These are phyloP conservation scores for Ambrosiella xylebori DNA, from an alignment of 2,329 filamentous ascomycete genomes.

Conservation along the genomic window DNA sequence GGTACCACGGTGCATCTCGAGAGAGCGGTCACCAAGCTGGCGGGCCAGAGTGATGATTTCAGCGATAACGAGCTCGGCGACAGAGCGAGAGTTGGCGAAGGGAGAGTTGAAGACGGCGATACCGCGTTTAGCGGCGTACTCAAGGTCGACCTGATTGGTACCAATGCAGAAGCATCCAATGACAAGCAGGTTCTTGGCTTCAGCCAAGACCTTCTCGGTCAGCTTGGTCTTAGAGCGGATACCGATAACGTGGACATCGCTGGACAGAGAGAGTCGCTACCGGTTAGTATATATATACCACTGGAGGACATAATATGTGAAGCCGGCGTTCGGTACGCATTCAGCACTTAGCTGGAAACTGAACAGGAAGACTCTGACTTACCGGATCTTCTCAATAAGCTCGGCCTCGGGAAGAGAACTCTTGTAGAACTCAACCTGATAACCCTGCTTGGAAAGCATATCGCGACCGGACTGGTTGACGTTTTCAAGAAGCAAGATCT, in stretches of 20 bases:
- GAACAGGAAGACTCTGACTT: slow-evolving; percentile 19
- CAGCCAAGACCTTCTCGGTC: slow-evolving; percentile 62
- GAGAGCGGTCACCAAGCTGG: slow-evolving; percentile 82
- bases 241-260: slow-evolving; percentile 90
- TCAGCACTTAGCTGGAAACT: not conserved
- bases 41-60: slow-evolving; percentile 86
- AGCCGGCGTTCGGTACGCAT: not conserved
- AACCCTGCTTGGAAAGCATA: slow-evolving; percentile 70
- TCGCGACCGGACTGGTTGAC: slow-evolving; percentile 81
- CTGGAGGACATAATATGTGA: not conserved
- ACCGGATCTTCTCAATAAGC: slow-evolving; percentile 93
- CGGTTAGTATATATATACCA: not conserved
- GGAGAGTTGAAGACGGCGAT: slow-evolving; percentile 99
- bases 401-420: slow-evolving; percentile 79
- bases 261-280: slow-evolving; percentile 21
- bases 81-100: slow-evolving; percentile 92
- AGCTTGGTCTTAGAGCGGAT: slow-evolving; percentile 97
- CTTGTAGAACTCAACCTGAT: slow-evolving; percentile 88
- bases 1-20: slow-evolving; percentile 79
- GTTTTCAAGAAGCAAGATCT: slow-evolving; percentile 89
- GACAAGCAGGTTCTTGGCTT: slow-evolving; percentile 88
- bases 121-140: slow-evolving; percentile 65
- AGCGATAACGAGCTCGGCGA: slow-evolving; percentile 86
- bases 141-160: slow-evolving; percentile 84
- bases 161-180: slow-evolving; percentile 98